Conservation (phyloP, 2,329 filamentous ascomycete genomes). For the Nemania serpens region DNA sequence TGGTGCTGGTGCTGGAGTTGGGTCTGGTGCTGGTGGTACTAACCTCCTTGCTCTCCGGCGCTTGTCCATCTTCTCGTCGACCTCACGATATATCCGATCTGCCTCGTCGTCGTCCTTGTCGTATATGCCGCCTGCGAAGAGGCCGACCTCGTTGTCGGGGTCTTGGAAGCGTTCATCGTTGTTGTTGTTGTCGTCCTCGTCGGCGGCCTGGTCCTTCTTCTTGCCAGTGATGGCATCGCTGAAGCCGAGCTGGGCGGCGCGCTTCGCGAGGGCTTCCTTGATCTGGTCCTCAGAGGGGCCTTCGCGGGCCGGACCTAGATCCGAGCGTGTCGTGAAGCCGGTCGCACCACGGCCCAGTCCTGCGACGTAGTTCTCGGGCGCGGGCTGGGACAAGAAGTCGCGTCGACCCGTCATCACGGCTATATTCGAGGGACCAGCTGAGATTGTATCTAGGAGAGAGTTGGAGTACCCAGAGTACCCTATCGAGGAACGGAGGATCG, state of each 20-base stretch:
- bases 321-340: constrained; percentile 95
- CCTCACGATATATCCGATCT: constrained; percentile 91
- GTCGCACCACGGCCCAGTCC: constrained; percentile 97
- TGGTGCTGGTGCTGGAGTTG: no score
- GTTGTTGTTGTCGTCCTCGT: constrained; percentile 75
- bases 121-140: constrained; percentile 95
- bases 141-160: constrained; percentile 93
- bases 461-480: no score
- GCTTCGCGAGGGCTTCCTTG: constrained; percentile 94
- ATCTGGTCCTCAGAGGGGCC: constrained; percentile 98
- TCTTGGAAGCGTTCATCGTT: constrained; percentile 88
- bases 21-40: constrained; percentile 58
- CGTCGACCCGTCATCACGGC: constrained; percentile 62
- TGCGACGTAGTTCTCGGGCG: constrained; percentile 88
- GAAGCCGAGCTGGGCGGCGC: constrained; percentile 82
- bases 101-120: constrained; percentile 98
- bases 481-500: no score
- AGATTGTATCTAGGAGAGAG: neutral
- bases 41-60: constrained; percentile 85
- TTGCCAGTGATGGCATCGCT: constrained; percentile 61
- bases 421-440: neutral
- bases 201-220: constrained; percentile 72
- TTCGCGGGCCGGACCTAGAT: constrained; percentile 92
- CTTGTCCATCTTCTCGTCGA: constrained; percentile 96
- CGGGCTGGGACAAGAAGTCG: constrained; percentile 87